Conservation (phyloP, 2,329 filamentous ascomycete genomes). For the Fusarium sp. region DNA sequence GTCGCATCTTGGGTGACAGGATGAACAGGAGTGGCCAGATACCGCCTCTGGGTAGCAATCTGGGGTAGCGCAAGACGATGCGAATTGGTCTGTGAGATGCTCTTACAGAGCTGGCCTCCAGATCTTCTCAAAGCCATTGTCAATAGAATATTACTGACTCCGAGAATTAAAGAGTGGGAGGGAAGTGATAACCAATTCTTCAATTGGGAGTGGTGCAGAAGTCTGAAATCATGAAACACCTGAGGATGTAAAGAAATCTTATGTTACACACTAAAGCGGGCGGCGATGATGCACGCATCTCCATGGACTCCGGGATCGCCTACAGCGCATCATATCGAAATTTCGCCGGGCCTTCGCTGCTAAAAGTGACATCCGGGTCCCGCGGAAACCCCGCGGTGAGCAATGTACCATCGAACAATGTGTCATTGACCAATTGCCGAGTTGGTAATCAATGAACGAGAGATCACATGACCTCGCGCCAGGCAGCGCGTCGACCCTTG, state of each 20-base stretch:
- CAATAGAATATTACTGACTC: neutral
- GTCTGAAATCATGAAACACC: conserved; percentile 33
- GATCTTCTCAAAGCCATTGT: conserved; percentile 51
- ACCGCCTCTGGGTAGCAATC: conserved; percentile 48
- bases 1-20: conserved; percentile 83
- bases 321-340: conserved; percentile 38
- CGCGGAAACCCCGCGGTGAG: neutral
- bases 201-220: conserved; percentile 33
- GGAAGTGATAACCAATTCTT: neutral
- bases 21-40: conserved; percentile 63
- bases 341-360: conserved; percentile 13
- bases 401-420: conserved; percentile 30
- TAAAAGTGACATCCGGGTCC: conserved; percentile 8
- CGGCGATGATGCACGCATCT: conserved; percentile 46
- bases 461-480: conserved; percentile 50
- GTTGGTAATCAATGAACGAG: conserved; percentile 32
- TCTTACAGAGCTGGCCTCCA: conserved; percentile 47
- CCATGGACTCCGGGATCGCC: conserved; percentile 43
- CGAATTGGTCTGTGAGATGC: conserved; percentile 43
- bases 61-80: conserved; percentile 48
- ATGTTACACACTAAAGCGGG: conserved; percentile 30
- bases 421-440: conserved; percentile 44
- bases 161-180: neutral
- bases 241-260: conserved; percentile 37
- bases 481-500: conserved; percentile 39